These are phyloP conservation scores for Arxiozyma heterogenica DNA, from an alignment of 1,139 yeast species.

Conservation along the genomic window DNA sequence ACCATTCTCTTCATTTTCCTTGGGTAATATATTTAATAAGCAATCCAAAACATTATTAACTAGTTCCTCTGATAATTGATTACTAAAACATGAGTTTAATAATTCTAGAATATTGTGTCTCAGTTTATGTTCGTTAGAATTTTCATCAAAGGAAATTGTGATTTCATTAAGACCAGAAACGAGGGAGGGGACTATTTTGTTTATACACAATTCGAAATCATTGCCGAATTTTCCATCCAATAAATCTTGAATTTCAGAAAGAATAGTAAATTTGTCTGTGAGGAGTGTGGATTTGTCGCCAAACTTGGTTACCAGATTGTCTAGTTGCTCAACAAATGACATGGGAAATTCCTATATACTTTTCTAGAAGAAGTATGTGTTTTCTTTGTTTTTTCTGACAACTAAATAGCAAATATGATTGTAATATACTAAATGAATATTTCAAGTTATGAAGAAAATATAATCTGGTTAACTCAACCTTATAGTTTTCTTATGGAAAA, in stretches of 20 bases:
- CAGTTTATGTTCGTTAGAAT: slow-evolving; percentile 61
- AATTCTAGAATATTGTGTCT: slow-evolving; percentile 72
- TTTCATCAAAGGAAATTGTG: slow-evolving; percentile 60
- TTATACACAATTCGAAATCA: slow-evolving; percentile 66
- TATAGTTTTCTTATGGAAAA: not conserved
- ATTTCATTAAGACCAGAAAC: slow-evolving; percentile 51
- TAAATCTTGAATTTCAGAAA: slow-evolving; percentile 78
- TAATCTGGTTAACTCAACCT: not conserved
- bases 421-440: not conserved
- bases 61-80: slow-evolving; percentile 71
- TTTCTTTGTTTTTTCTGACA: too few species aligned
- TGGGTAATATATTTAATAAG: slow-evolving; percentile 51
- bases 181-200: slow-evolving; percentile 54
- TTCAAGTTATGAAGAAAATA: too few species aligned
- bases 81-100: slow-evolving; percentile 71
- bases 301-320: slow-evolving; percentile 30
- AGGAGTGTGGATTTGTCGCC: slow-evolving; percentile 17
- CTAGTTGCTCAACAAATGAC: slow-evolving; percentile 39
- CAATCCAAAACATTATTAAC: slow-evolving; percentile 52
- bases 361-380: not conserved
- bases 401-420: not conserved
- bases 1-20: slow-evolving; percentile 94
- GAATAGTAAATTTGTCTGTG: slow-evolving; percentile 25
- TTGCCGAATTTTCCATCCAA: slow-evolving; percentile 69
- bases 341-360: slow-evolving; percentile 18